Percentiles rank a stretch among this genome's conserved stretches.
Conservation (phyloP, 1,284 basidiomycete species). For the Tylopilus sp. region DNA sequence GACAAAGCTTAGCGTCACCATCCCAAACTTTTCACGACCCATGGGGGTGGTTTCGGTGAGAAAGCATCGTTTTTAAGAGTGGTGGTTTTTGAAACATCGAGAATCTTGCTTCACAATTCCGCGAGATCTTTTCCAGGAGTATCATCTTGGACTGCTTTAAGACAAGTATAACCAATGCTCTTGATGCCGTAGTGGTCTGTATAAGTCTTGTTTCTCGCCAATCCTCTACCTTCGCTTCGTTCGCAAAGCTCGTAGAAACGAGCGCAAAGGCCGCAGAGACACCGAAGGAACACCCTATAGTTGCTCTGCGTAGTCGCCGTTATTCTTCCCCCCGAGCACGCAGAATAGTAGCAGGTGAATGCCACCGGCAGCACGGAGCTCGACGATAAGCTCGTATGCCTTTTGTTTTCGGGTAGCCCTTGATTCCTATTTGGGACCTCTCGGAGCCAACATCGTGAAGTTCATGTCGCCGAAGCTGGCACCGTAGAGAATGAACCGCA, state of each 20-base stretch:
- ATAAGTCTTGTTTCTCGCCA: conserved; percentile 34
- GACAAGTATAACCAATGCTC: conserved; percentile 37
- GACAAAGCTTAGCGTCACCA: conserved; percentile 20
- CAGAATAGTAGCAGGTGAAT: conserved; percentile 41
- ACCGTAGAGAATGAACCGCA: conserved; percentile 24
- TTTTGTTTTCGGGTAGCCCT: conserved; percentile 31
- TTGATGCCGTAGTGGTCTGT: conserved; percentile 35
- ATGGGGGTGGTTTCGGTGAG: conserved; percentile 14
- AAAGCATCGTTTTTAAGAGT: conserved; percentile 17
- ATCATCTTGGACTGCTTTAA: conserved; percentile 36
- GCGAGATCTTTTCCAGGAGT: conserved; percentile 15
- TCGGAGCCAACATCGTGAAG: conserved; percentile 39
- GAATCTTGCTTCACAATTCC: conserved; percentile 23
- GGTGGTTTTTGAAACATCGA: conserved; percentile 17
- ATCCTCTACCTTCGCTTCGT: conserved; percentile 36
- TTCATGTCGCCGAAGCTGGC: conserved; percentile 20
- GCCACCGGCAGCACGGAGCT: conserved; percentile 31
- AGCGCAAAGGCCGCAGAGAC: conserved; percentile 38
- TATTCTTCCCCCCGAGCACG: conserved; percentile 37
- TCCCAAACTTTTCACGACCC: conserved; percentile 21
- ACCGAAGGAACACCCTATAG: conserved; percentile 36
- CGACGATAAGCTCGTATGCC: conserved; percentile 34
- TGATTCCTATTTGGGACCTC: conserved; percentile 33
- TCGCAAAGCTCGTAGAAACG: conserved; percentile 39
- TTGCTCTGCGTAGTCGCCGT: conserved; percentile 34